phyloP scores from a whole-genome alignment of 2,329 filamentous ascomycete genomes.

The Elsinoe australis region DNA sequence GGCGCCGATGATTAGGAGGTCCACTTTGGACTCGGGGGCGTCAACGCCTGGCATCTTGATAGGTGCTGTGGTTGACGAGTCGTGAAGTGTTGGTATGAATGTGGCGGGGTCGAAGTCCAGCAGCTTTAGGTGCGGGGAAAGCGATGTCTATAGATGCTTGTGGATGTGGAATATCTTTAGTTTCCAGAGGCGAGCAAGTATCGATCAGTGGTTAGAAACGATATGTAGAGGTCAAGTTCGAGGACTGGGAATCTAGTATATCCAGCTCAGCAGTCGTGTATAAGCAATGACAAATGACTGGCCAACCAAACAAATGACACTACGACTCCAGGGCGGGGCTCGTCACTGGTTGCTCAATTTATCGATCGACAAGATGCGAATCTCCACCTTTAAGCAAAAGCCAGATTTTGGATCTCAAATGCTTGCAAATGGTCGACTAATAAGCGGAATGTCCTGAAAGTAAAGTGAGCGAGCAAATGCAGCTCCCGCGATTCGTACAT shows the following conservation, averaged over 20 bases:
- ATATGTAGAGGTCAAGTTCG: too few species aligned
- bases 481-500: constrained; percentile 5
- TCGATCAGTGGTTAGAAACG: too few species aligned
- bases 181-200: too few species aligned
- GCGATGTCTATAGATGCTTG: too few species aligned
- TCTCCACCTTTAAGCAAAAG: not conserved
- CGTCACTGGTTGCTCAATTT: constrained; percentile 5
- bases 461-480: not conserved
- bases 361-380: constrained; percentile 1
- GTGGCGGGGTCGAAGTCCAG: not conserved
- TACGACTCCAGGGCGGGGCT: not conserved
- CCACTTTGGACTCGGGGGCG: constrained; percentile 9
- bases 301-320: constrained; percentile 11
- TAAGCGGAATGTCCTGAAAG: not conserved
- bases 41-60: not conserved
- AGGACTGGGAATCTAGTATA: too few species aligned
- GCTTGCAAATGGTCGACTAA: constrained; percentile 3
- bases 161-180: too few species aligned
- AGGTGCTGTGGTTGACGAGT: not conserved
- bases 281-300: constrained; percentile 13
- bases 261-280: not conserved
- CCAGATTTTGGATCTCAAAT: not conserved
- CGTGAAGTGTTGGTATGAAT: not conserved
- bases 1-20: constrained; percentile 41
- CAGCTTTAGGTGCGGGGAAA: too few species aligned